Conservation (phyloP, 257 asterid species). For the Solanum sitiens region DNA sequence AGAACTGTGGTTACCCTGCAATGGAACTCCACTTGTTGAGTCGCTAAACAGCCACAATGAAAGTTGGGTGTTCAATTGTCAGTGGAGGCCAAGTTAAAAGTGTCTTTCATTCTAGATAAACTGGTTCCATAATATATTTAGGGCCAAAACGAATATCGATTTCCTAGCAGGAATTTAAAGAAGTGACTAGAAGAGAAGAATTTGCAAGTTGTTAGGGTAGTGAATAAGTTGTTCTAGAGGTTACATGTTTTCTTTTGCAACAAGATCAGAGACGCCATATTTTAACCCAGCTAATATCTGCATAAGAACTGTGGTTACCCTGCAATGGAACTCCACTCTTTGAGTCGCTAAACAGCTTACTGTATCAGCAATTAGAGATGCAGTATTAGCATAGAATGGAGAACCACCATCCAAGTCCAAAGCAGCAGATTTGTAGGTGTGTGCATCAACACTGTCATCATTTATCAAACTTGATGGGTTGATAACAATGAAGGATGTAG, state of each 20-base stretch:
- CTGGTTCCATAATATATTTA: background rate
- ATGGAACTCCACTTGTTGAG: conserved; percentile 42
- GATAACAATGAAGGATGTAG: conserved; percentile 69
- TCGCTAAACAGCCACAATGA: conserved; percentile 8
- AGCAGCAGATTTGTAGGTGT: conserved; percentile 11
- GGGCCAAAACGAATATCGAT: background rate
- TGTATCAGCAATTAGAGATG: conserved; percentile 44
- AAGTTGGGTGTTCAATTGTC: background rate
- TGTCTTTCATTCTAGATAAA: background rate
- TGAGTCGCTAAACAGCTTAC: conserved; percentile 20
- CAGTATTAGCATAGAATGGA: conserved; percentile 20
- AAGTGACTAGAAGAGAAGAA: background rate
- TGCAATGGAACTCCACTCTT: conserved; percentile 53
- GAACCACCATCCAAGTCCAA: conserved; percentile 11
- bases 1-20: conserved; percentile 53
- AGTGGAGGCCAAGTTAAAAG: background rate
- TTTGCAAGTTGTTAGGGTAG: background rate
- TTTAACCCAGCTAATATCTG: background rate
- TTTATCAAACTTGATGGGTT: conserved; percentile 23
- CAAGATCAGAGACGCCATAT: background rate
- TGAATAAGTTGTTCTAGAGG: background rate
- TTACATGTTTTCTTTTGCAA: background rate
- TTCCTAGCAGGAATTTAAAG: background rate
- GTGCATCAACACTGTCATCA: conserved; percentile 14
- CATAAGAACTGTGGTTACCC: conserved; percentile 37